Evolutionary conservation across 2,329 filamentous ascomycete species (phyloP).

Genomic region (Epichloe festucae): DNA sequence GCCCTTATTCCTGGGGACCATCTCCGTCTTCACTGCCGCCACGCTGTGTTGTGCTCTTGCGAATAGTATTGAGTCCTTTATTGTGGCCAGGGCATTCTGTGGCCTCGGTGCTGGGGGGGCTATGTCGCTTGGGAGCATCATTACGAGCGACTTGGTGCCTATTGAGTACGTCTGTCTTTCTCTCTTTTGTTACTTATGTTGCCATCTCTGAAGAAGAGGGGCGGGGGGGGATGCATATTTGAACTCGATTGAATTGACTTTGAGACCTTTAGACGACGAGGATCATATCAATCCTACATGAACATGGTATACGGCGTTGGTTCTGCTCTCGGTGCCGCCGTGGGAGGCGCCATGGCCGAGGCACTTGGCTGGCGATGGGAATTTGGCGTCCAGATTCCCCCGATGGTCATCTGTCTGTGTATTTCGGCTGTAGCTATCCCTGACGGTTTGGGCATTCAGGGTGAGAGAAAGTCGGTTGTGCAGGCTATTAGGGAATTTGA

Average conservation of each 20-base stretch:
- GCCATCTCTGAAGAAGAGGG: background rate
- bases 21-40: constrained; percentile 49
- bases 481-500: constrained; percentile 45
- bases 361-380: constrained; percentile 62
- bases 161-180: constrained; percentile 42
- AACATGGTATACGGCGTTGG: constrained; percentile 51
- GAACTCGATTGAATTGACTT: background rate
- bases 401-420: constrained; percentile 31
- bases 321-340: constrained; percentile 48
- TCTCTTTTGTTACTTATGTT: background rate
- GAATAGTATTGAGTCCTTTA: constrained; percentile 53
- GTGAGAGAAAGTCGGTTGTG: constrained; percentile 28
- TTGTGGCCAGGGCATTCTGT: constrained; percentile 55
- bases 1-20: constrained; percentile 48
- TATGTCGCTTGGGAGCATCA: constrained; percentile 55
- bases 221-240: background rate
- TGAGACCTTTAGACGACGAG: constrained; percentile 31
- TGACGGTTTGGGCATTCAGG: constrained; percentile 35
- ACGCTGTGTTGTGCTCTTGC: constrained; percentile 60
- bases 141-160: constrained; percentile 61
- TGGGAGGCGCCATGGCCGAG: constrained; percentile 59
- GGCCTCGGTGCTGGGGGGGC: constrained; percentile 59
- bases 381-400: constrained; percentile 49
- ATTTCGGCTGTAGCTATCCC: constrained; percentile 38
- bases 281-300: constrained; percentile 59